A percentile compares a stretch with the other conserved stretches of the same genome.
These are phyloP conservation scores for Helminthosporium solani DNA, from an alignment of 2,329 filamentous ascomycete species.

Conservation along the genomic window DNA sequence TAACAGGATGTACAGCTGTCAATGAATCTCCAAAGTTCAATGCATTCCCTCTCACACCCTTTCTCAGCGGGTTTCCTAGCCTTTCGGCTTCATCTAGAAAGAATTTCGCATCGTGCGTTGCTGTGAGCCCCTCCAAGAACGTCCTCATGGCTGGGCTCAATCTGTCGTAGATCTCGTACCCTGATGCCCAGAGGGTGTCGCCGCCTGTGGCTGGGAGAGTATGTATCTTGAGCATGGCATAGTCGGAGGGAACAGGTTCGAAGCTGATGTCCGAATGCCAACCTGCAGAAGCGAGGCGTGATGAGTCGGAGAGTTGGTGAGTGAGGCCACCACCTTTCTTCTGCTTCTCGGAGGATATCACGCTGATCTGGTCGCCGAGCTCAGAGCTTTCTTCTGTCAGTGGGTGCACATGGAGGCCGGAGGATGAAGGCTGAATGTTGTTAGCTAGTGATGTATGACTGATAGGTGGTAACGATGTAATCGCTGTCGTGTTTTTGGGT, in stretches of 20 bases:
- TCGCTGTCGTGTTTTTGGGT: too few relatives aligned
- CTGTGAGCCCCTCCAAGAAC: slow-evolving; percentile 52
- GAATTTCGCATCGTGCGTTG: slow-evolving; percentile 44
- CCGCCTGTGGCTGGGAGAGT: slow-evolving; percentile 37
- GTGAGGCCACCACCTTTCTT: slow-evolving; percentile 32
- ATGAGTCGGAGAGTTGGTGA: slow-evolving; percentile 47
- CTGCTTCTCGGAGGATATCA: slow-evolving; percentile 36
- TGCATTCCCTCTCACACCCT: slow-evolving; percentile 48
- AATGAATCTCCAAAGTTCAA: slow-evolving; percentile 56
- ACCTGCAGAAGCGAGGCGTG: slow-evolving; percentile 44
- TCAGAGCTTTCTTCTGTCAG: slow-evolving; percentile 50
- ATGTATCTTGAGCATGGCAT: slow-evolving; percentile 39
- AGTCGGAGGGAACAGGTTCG: slow-evolving; percentile 45
- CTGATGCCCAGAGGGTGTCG: slow-evolving; percentile 42
- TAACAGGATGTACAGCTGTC: slow-evolving; percentile 56
- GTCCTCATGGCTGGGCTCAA: slow-evolving; percentile 50
- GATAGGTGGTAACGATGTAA: not conserved
- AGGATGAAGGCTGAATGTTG: slow-evolving; percentile 23
- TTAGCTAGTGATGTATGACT: too few relatives aligned
- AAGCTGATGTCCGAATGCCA: slow-evolving; percentile 56
- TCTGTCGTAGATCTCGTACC: slow-evolving; percentile 53
- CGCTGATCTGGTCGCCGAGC: slow-evolving; percentile 42
- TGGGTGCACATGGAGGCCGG: slow-evolving; percentile 30
- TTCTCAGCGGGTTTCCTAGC: slow-evolving; percentile 30
- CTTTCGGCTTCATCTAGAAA: slow-evolving; percentile 30